Evolutionary conservation across 1,139 yeast genomes (phyloP), one percentile per base, ranked within the genome.

Genomic region (Candida glucosophila): DNA sequence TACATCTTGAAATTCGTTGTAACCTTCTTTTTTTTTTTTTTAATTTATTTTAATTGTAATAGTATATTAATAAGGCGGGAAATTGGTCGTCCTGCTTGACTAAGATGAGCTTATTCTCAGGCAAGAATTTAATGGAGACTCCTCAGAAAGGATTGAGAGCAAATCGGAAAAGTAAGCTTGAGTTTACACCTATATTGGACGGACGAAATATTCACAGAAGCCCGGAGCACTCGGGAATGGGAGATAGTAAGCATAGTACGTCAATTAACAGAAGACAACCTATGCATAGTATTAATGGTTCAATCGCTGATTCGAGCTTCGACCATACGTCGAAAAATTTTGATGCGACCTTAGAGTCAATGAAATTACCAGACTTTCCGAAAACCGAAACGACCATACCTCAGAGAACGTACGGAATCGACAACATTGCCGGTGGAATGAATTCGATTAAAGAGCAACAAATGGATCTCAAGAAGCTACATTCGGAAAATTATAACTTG

Each of bases 401-500:
- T 14, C 28, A 17, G 15, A 21, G 15, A 12, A 18, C 13, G 9
- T 19, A n/a, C 24, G 22, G 11, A 26, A 26, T 14, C 14, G 19
- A 8, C 9, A 27, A 24, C 20, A 31, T 30, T 37, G 35, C 22
- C 34, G 44, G 26, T 38, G 56, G 12, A 42, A 39, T 27, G 47
- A 46, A 51, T 13, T 52, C 63, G 2, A 52, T 77, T 9, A 70
- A 62, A 33, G 74, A 65, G 34, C 81, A 75, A 39, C 73, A 71
- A 36, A 62, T 64, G 24, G 57, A 63, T 23, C 53, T 70, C 20
- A 59, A 69, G 23, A 55, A 56, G 26, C 52, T 77, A 24, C 65
- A 71, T 34, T 61, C 67, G 15, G 86, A 79, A 29, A 79, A 77
- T 37, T 69, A 75, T 41, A 69, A 73, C 36, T 56, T 80, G 37